Conservation (phyloP, 2,329 filamentous ascomycete species). For the Aspergillus terreus region DNA sequence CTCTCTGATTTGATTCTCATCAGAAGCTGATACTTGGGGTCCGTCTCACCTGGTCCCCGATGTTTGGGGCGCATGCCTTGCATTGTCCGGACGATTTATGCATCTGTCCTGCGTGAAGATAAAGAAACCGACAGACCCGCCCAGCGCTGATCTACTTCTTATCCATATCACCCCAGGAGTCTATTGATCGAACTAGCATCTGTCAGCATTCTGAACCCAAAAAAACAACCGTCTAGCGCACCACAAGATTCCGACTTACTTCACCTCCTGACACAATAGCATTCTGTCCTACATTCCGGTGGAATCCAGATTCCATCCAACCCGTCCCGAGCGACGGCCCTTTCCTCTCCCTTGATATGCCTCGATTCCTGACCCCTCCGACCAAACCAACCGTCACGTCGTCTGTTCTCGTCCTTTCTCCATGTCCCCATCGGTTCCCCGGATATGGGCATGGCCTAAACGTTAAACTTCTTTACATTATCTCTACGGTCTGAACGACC, state of each 20-base stretch:
- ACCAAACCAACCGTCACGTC: constrained; percentile 1
- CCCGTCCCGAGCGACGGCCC: constrained; percentile 1
- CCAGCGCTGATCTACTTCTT: too few species aligned
- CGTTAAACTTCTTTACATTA: background rate
- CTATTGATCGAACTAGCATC: too few species aligned
- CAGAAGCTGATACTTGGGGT: background rate
- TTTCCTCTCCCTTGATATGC: constrained; percentile 17
- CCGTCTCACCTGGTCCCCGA: background rate
- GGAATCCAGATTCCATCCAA: constrained; percentile 9
- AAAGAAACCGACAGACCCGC: too few species aligned
- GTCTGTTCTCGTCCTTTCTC: constrained; percentile 7
- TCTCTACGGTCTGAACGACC: background rate
- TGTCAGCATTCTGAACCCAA: background rate
- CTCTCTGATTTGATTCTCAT: background rate
- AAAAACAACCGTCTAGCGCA: background rate
- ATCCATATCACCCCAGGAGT: too few species aligned
- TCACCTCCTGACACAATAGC: background rate
- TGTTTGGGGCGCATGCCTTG: background rate
- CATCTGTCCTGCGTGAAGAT: background rate
- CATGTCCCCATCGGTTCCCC: constrained; percentile 7
- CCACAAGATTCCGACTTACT: background rate
- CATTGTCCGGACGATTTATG: background rate
- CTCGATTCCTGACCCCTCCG: constrained; percentile 9
- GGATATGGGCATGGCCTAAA: constrained; percentile 10
- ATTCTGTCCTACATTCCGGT: constrained; percentile 19